These are phyloP conservation scores for Xylaria scruposa DNA, from an alignment of 495 filamentous ascomycete species.

Conservation along the genomic window DNA sequence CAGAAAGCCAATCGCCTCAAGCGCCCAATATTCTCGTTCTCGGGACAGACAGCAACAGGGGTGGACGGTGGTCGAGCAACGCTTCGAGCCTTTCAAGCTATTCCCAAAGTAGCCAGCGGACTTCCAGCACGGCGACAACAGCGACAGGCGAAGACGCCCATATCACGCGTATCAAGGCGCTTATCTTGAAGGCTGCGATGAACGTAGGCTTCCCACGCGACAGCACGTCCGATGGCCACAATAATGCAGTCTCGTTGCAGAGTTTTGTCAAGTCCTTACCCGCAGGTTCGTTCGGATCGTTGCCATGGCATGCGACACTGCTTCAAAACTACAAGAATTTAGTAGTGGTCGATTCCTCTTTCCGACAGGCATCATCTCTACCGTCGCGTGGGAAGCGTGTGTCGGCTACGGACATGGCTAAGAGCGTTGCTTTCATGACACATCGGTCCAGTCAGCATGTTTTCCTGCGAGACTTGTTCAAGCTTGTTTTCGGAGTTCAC, in stretches of 20 bases:
- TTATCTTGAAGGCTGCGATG: constrained; percentile 82
- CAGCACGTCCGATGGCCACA: constrained; percentile 39
- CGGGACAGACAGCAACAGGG: constrained; percentile 63
- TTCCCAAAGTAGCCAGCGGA: constrained; percentile 71
- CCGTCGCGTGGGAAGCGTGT: constrained; percentile 64
- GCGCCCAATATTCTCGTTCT: constrained; percentile 87
- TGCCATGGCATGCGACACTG: constrained; percentile 70
- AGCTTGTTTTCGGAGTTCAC: constrained; percentile 83
- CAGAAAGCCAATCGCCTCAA: constrained; percentile 69
- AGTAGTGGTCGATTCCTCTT: constrained; percentile 70
- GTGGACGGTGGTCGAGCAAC: constrained; percentile 73
- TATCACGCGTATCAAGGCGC: constrained; percentile 71
- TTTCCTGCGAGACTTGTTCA: constrained; percentile 81
- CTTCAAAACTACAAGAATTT: constrained; percentile 79
- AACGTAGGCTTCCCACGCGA: constrained; percentile 73
- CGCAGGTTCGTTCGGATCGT: constrained; percentile 74
- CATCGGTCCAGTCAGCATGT: constrained; percentile 59
- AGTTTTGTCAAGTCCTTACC: constrained; percentile 79
- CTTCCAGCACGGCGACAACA: constrained; percentile 78
- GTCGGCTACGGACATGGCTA: constrained; percentile 72
- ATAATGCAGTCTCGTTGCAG: constrained; percentile 58
- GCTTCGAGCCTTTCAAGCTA: constrained; percentile 76
- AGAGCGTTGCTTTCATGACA: constrained; percentile 76
- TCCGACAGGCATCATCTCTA: constrained; percentile 60
- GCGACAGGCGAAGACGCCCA: constrained; percentile 72